A percentile compares a stretch with the other conserved stretches of the same genome.
phyloP scores from a whole-genome alignment of 257 asterid species.

The Solanum pimpinellifolium region DNA sequence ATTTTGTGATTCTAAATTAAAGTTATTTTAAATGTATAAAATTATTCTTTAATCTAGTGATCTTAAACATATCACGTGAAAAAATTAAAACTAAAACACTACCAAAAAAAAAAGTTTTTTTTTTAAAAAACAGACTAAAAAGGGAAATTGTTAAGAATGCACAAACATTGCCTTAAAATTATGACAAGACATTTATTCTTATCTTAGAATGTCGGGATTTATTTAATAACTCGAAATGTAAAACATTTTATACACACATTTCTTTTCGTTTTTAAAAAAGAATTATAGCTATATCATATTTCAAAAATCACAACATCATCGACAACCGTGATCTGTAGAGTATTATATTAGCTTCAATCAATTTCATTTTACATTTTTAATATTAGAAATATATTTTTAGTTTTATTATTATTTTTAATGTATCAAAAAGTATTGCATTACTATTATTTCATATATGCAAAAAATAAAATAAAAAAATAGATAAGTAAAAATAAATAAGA shows the following conservation, averaged over 20 bases:
- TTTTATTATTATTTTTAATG: no score
- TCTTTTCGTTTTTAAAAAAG: neutral
- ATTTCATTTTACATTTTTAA: no score
- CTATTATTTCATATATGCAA: no score
- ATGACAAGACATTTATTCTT: neutral
- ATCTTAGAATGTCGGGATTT: neutral
- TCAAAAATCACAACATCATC: neutral
- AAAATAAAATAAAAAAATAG: accelerated
- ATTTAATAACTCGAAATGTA: neutral
- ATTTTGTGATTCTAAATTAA: no score
- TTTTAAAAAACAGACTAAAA: no score
- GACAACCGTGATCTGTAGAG: neutral
- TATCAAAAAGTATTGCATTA: no score
- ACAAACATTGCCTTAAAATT: neutral
- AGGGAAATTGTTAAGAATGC: neutral
- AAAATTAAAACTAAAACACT: no score
- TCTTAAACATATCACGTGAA: no score
- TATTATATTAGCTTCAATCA: neutral
- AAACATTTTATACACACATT: neutral
- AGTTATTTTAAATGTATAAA: no score
- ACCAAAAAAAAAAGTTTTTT: neutral
- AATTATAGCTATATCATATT: neutral
- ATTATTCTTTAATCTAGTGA: no score
- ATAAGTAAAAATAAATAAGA: neutral
- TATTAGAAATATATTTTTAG: no score